phyloP scores from a whole-genome alignment of 2,329 filamentous ascomycete genomes.

The Venturia effusa region DNA sequence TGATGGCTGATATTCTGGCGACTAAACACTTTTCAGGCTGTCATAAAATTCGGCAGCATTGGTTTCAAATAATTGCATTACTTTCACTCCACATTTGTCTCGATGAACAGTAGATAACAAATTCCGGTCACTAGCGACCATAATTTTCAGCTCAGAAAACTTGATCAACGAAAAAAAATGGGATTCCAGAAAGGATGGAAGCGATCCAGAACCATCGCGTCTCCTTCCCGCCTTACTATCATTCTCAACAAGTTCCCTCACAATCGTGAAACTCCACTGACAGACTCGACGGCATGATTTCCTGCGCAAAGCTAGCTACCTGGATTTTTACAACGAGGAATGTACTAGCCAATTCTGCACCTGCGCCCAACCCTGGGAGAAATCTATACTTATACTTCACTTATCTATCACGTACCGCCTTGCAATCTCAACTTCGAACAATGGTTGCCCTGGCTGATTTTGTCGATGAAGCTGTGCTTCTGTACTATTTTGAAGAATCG shows the following conservation, averaged over 20 bases:
- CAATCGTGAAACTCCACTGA: not conserved
- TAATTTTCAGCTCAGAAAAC: too few species aligned
- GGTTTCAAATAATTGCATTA: too few species aligned
- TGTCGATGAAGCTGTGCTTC: not conserved
- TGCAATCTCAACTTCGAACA: constrained; percentile 5
- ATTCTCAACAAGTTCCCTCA: not conserved
- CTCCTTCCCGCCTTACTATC: too few species aligned
- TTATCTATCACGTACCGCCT: not conserved
- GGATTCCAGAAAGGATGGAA: too few species aligned
- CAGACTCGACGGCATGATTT: constrained; percentile 7
- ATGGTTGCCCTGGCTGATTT: not conserved
- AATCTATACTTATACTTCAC: not conserved
- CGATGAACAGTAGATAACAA: too few species aligned
- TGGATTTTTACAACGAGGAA: not conserved
- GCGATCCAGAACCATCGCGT: too few species aligned
- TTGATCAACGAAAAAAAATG: too few species aligned
- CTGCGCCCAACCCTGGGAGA: not conserved
- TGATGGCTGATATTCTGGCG: too few species aligned
- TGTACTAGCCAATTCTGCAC: constrained; percentile 2
- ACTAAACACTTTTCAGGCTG: too few species aligned
- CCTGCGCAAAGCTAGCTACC: not conserved
- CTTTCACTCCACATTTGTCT: too few species aligned
- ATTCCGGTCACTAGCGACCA: too few species aligned
- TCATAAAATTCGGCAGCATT: too few species aligned
- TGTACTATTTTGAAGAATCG: constrained; percentile 1